Conservation (phyloP, 805 yeast genomes). For the Metschnikowia anglica region DNA sequence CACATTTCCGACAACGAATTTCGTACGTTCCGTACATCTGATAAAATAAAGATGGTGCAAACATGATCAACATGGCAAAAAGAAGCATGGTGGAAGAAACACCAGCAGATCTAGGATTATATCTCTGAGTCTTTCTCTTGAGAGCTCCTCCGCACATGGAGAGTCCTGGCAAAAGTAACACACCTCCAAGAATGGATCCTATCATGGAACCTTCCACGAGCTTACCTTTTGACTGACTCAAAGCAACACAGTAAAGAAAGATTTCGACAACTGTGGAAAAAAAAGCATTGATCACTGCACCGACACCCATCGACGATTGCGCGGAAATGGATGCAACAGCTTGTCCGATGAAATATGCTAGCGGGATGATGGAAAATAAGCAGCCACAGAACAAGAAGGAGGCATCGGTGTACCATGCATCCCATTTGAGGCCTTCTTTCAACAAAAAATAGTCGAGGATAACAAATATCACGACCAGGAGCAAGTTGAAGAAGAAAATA, state of each 20-base stretch:
- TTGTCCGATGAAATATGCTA: constrained; percentile 96
- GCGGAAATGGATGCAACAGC: constrained; percentile 99
- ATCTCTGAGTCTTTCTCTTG: constrained; percentile 87
- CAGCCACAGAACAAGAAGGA: constrained; percentile 70
- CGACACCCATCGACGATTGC: constrained; percentile 97
- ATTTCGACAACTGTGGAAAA: constrained; percentile 95
- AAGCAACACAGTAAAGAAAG: constrained; percentile 87
- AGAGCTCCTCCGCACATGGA: constrained; percentile 98
- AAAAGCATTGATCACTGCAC: constrained; percentile 97
- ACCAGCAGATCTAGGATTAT: constrained; percentile 95
- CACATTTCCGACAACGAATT: constrained; percentile 64
- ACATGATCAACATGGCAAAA: constrained; percentile 85
- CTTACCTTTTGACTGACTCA: constrained; percentile 78
- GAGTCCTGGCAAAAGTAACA: constrained; percentile 83
- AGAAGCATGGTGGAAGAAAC: constrained; percentile 94
- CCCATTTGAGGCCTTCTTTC: constrained; percentile 41
- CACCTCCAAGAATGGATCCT: constrained; percentile 92
- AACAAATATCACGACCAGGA: constrained; percentile 76
- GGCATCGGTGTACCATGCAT: constrained; percentile 55
- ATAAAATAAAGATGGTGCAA: constrained; percentile 87
- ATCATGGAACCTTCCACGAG: constrained; percentile 95
- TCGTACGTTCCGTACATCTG: constrained; percentile 89
- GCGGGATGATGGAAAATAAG: constrained; percentile 81
- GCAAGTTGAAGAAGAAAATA: constrained; percentile 82
- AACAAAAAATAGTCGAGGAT: constrained; percentile 73